Base-by-base conservation (phyloP, 2,329 filamentous ascomycete species). In the Colletotrichum incanum region DNA sequence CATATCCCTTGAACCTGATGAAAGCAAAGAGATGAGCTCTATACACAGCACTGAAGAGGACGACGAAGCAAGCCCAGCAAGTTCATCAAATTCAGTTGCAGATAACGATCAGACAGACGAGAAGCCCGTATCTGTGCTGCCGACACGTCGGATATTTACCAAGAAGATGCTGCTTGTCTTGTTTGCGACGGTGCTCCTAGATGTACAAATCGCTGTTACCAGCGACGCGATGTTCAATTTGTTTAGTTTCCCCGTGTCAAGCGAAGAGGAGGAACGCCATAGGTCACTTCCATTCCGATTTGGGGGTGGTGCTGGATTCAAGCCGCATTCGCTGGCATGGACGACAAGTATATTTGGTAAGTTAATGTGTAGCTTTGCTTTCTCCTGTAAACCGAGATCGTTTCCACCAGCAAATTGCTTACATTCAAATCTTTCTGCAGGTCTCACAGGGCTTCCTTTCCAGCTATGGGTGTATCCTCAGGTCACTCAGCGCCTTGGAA, bases 251-350 rank as follows among this genome's bases (percentile, higher is more conserved):
- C 61, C 61, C 1, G 61, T 64, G 12, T 20, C 49, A 20, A 54
- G n/a, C 61, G 16, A 54, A 11, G 61, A 37, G 23, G 47, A 31
- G 2, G 34, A 54, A 39, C n/a, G 16, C 2, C 23, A 18, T 9
- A 37, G 61, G 16, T 8, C 7, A 3, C 49, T 64, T 18, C 61
- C 61, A 20, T 64, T 64, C 49, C 61, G 49, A 18, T 64, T 64
- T 23, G n/a, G 47, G 3, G 61, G 61, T 18, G 61, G 61, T 47
- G 61, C 61, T 18, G 61, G 61, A 9, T 54, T 64, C 8, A n/a
- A 8, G 26, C 47, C 61, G 0, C 14, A 28, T 7, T 52, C 47
- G 14, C 34, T 64, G 9, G 61, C 61, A 20, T 64, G 61, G 61
- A 41, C n/a, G 14, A 16, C 34, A 14, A 54, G 31, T 20, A n/a